Percentiles rank a stretch among this genome's conserved stretches.
phyloP scores from a whole-genome alignment of 129 eudicot genomes.

The Deinandra increscens region DNA sequence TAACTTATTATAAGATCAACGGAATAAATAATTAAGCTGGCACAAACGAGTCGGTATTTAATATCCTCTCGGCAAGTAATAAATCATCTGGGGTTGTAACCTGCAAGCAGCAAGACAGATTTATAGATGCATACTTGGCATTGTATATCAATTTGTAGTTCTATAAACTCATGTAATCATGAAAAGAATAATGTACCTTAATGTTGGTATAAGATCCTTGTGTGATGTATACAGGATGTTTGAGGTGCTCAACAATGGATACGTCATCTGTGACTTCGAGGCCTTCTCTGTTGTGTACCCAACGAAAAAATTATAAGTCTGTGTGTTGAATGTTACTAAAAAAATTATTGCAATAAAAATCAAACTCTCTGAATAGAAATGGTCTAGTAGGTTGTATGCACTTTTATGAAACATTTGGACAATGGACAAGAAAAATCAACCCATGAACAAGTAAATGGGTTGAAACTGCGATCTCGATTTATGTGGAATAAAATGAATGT shows the following conservation, averaged over 20 bases:
- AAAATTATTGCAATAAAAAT: neutral
- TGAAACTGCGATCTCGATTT: neutral
- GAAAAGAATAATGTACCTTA: constrained; percentile 50
- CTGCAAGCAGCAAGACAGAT: constrained; percentile 42
- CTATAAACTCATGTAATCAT: neutral
- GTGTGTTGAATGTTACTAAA: neutral
- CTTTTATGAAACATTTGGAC: too few relatives aligned
- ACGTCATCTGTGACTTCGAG: constrained; percentile 99
- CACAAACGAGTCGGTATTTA: constrained; percentile 43
- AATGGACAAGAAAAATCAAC: neutral
- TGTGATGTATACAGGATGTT: constrained; percentile 94
- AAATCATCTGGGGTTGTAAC: constrained; percentile 97
- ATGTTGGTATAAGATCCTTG: constrained; percentile 98
- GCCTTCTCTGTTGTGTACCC: constrained; percentile 59
- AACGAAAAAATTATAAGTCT: neutral
- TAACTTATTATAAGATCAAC: constrained; percentile 13
- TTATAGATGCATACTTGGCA: neutral
- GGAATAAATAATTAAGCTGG: constrained; percentile 31
- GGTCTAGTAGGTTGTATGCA: neutral
- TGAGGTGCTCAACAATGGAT: constrained; percentile 95
- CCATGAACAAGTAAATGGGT: neutral
- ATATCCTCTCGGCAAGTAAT: constrained; percentile 88
- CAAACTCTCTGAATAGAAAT: neutral
- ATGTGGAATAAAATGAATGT: constrained; percentile 4
- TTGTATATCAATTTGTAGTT: neutral